Evolutionary conservation across 768 basidiomycete genomes (phyloP), one percentile per base, ranked within the genome.

Genomic region (Paxillus involutus): DNA sequence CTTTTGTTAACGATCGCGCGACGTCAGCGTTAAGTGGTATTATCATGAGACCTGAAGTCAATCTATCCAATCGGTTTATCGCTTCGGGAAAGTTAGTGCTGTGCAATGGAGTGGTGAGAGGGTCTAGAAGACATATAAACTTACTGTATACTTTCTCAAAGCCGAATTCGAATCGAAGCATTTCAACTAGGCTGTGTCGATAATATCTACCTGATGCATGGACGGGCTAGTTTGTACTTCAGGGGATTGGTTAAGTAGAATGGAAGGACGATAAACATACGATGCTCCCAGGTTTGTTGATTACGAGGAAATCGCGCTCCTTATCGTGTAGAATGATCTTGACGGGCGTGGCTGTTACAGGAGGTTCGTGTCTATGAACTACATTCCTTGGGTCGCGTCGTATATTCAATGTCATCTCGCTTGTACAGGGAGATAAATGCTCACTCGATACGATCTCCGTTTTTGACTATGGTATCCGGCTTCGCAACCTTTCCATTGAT

Each of bases 291-390:
- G 96, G 96, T 77, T 99, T 99, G 65, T 98, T 89, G 29, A 99
- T 89, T 13, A 98, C 89, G 35, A 98, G 83, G 56, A 96, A 94
- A 58, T 88, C 81, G 21, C 86, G 83, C 59, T 91, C 84, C 13
- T 76, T 77, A 66, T 98, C 93, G 53, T 87, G 84, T 47, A 86
- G 77, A 4, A 98, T 71, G 36, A 98, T 78, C 58, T 85, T 82
- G 50, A 98, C 84, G 2, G 91, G 90, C 4, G 79, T 88, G 2
- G 88, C 84, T 1, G 94, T 87, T 4, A 99, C 88, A 3, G 97
- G 94, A 6, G 97, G 97, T 71, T 99, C 97, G 67, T 99, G 97
- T n/a, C 94, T 80, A 70, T 95, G 93, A 13, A 95, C 92, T 13
- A 95, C 80, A 63, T 98, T 97, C 65, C 93, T 95, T 62, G 44